A percentile compares a stretch with the other conserved stretches of the same genome.
phyloP scores from a whole-genome alignment of 2,329 filamentous ascomycete species.

The Rutstroemia sp. region DNA sequence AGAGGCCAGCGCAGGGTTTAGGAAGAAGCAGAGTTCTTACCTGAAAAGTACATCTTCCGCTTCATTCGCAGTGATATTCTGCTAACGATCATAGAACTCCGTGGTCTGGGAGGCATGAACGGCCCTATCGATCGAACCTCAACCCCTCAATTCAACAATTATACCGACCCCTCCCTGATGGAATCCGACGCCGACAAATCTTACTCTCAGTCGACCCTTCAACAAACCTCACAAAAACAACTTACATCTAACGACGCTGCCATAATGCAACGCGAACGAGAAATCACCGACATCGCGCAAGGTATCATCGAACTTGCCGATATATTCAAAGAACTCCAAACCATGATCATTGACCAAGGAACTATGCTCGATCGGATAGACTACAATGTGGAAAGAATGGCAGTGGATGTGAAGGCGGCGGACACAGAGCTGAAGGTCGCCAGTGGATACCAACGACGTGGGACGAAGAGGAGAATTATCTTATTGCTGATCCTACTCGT shows the following conservation, averaged over 20 bases:
- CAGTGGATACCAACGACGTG: slow-evolving; percentile 79
- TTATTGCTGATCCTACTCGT: slow-evolving; percentile 80
- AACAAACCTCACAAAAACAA: slow-evolving; percentile 60
- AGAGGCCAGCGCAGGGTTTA: slow-evolving; percentile 83
- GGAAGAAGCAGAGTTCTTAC: slow-evolving; percentile 96
- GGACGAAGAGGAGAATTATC: slow-evolving; percentile 88
- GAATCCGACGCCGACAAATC: slow-evolving; percentile 92
- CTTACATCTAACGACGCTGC: slow-evolving; percentile 71
- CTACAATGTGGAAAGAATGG: slow-evolving; percentile 96
- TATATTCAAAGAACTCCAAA: slow-evolving; percentile 92
- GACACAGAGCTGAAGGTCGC: slow-evolving; percentile 88
- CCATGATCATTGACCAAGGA: slow-evolving; percentile 89
- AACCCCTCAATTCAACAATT: slow-evolving; percentile 46
- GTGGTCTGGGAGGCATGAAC: slow-evolving; percentile 59
- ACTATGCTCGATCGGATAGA: slow-evolving; percentile 92
- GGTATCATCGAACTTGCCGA: slow-evolving; percentile 96
- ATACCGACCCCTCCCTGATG: slow-evolving; percentile 78
- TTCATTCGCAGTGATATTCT: not conserved
- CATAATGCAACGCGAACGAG: slow-evolving; percentile 86
- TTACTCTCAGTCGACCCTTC: slow-evolving; percentile 82
- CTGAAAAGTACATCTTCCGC: slow-evolving; percentile 63
- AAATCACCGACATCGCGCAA: slow-evolving; percentile 97
- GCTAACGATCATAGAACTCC: slow-evolving; percentile 51
- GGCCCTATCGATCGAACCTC: slow-evolving; percentile 46
- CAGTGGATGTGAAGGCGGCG: slow-evolving; percentile 84